Evolutionary conservation across 148 eudicot species (phyloP), one percentile per base, ranked within the genome.

Genomic region (Chenopodium quinoa): DNA sequence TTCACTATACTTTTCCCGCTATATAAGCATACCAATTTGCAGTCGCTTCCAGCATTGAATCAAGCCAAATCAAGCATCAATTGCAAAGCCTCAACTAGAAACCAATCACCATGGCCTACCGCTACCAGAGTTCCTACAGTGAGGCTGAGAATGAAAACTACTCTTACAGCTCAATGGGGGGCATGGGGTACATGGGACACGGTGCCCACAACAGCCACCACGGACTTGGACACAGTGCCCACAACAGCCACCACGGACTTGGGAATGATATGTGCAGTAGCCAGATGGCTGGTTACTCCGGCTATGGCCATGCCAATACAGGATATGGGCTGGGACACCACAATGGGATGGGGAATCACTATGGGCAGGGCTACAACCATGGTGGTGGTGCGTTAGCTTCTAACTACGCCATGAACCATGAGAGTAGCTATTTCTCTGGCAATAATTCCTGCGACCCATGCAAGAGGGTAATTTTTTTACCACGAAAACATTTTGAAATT

Each of bases 231-330:
- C 44, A 81, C 78, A 66, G 50, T 34, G 65, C 73, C 73, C 60
- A 71, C 62, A 77, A 66, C 81, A 22, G 78, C 76, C 70, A 40
- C 82, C 79, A 65, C 23, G 84, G 79, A 25, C 72, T 7, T 10
- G 81, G 81, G 17, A 75, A 20, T 77, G 78, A 68, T 77, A 64
- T 17, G 4, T 48, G 63, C 3, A 20, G 70, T 65, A 56, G 69
- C 75, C 85, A 83, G 70, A 74, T 83, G 82, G 66, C 65, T 11
- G 84, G 48, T 12, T 81, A 81, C 81, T 84, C 86, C 25, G 73
- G 64, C 86, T 84, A 77, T 73, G 74, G 74, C 50, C 73, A 66
- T 12, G 71, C 70, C 78, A 40, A n/a, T 70, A 62, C 84, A 2
- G 81, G 86, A 52, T 58, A 48, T 9, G 83, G 83, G 23, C 25